A percentile compares a stretch with the other conserved stretches of the same genome.
Evolutionary conservation across 176 grass and related monocot species (phyloP).

Genomic region (Guadua angustifolia): DNA sequence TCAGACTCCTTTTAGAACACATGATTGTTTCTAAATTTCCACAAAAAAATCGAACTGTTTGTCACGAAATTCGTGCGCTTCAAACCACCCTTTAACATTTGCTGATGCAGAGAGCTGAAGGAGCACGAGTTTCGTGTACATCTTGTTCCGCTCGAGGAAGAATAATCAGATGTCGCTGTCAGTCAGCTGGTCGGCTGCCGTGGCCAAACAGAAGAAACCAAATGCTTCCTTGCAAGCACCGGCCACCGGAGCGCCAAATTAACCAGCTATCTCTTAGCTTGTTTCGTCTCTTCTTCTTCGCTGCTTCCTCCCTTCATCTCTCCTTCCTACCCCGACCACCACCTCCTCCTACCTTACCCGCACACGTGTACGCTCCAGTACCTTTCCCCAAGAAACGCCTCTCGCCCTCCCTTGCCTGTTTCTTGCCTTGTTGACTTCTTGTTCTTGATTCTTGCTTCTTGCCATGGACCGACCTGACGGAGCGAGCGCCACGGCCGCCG

Average conservation of each 20-base stretch:
- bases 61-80: no score
- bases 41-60: no score
- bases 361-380: not conserved
- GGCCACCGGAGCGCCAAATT: no score
- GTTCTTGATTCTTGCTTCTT: not conserved
- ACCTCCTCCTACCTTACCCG: not conserved
- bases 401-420: not conserved
- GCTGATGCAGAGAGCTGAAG: not conserved
- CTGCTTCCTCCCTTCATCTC: not conserved
- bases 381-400: conserved; percentile 21
- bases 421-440: not conserved
- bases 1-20: no score
- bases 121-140: not conserved
- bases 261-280: no score
- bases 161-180: conserved; percentile 6
- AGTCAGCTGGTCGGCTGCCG: conserved; percentile 6
- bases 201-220: not conserved
- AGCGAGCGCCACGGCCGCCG: not conserved
- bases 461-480: conserved; percentile 11
- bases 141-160: not conserved
- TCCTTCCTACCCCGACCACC: not conserved
- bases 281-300: no score
- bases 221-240: conserved; percentile 2
- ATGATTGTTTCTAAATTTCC: no score
- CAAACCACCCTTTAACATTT: no score